Evolutionary conservation across 768 basidiomycete species (phyloP), one percentile per base, ranked within the genome.

Genomic region (Stropharia rugosoannulata): DNA sequence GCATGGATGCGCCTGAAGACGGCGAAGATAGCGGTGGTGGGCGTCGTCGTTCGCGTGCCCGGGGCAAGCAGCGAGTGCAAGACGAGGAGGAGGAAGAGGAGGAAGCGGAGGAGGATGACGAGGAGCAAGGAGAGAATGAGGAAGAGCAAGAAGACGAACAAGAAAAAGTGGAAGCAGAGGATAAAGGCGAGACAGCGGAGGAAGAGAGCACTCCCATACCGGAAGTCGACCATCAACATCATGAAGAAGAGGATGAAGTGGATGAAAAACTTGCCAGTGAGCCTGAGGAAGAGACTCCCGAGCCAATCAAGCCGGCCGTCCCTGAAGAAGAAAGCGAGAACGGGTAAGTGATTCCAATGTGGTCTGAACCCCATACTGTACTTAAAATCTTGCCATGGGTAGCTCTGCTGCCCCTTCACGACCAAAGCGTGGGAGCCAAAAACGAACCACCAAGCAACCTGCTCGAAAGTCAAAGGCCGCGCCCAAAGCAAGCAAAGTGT

Each of bases 1-100:
- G 76, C 2, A 69, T 77, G 19, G 76, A 78, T 44, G 64, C 68
- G 13, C 71, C 72, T 41, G 64, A 60, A 12, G 64, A 66, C 16
- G 62, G 53, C 15, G 59, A 61, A 35, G 61, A 55, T 32, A 62
- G 53, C 8, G 49, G 43, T 39, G 54, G 54, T 12, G 22, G 25
- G 49, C 63, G 54, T 51, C 58, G 52, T 59, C 60, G 44, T 55
- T 18, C 45, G 22, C 45, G 22, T 7, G 45, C 22, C 11, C 6
- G 13, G 45, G 59, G 45, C 36, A 57, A 58, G 49, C 45, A 40
- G 44, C 27, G 54, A 59, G 57, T 53, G 13, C 35, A 55, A 44
- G 43, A 49, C 25, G 54, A 61, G 18, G 46, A 62, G 1, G 62
- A 49, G 1, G 51, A 60, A 13, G 56, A 62, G 9, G 60, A 57